These are phyloP conservation scores for Penicillium longicatenatum DNA, from an alignment of 495 filamentous ascomycete species.

Conservation along the genomic window DNA sequence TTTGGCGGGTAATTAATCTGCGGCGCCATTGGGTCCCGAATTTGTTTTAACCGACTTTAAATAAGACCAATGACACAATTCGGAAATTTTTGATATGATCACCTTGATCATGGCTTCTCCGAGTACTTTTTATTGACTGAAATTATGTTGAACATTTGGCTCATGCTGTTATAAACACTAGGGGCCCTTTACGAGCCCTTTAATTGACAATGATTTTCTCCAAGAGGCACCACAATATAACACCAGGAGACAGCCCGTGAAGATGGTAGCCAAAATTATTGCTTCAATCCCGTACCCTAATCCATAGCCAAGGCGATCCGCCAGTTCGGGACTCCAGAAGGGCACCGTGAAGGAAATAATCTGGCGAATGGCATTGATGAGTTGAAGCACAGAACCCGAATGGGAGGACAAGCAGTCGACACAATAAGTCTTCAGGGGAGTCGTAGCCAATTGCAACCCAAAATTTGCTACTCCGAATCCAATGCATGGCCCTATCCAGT, in stretches of 20 bases:
- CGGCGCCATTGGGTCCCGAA: not conserved
- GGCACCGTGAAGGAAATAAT: slow-evolving; percentile 4
- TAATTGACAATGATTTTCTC: not conserved
- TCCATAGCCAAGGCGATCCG: not conserved
- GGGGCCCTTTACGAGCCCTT: not conserved
- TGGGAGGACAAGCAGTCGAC: not conserved
- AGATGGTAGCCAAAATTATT: not conserved
- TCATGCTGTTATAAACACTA: not conserved
- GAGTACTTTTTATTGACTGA: not conserved
- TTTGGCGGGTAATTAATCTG: not conserved
- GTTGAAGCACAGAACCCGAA: slow-evolving; percentile 3
- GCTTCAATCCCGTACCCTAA: slow-evolving; percentile 2
- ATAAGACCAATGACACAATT: not conserved
- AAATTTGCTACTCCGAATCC: slow-evolving; percentile 1
- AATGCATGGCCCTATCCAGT: slow-evolving; percentile 7
- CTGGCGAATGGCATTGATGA: slow-evolving; percentile 4
- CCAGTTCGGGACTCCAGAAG: slow-evolving; percentile 1
- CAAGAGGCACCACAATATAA: not conserved
- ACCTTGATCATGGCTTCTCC: not conserved
- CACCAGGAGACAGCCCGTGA: not conserved
- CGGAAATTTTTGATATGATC: not conserved
- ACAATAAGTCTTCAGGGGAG: slow-evolving; percentile 5
- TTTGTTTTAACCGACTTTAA: not conserved
- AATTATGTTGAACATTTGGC: not conserved
- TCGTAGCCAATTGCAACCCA: slow-evolving; percentile 2